phyloP scores from a whole-genome alignment of 345 rosid genomes.

The Salix koriyanagi region DNA sequence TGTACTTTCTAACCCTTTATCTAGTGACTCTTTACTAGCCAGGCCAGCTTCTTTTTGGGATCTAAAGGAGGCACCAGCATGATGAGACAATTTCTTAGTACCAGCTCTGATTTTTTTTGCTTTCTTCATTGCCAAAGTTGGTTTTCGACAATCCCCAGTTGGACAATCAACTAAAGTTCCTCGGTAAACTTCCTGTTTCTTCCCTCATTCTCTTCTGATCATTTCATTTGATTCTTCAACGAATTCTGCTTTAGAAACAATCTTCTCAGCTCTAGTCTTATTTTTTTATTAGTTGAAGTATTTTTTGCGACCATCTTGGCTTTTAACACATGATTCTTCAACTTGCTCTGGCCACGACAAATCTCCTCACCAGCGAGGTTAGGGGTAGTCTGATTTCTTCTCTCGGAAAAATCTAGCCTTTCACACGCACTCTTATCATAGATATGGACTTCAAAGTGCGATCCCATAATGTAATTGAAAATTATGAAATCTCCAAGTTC shows the following conservation, averaged over 20 bases:
- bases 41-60: slow-evolving; percentile 10
- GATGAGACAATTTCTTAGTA: neutral
- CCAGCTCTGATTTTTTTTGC: neutral
- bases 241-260: neutral
- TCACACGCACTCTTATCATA: slow-evolving; percentile 32
- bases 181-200: slow-evolving; percentile 5
- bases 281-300: neutral
- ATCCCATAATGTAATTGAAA: slow-evolving; percentile 27
- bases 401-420: slow-evolving; percentile 18
- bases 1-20: neutral
- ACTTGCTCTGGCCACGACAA: slow-evolving; percentile 10
- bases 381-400: slow-evolving; percentile 10
- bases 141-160: slow-evolving; percentile 12
- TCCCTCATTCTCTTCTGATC: slow-evolving; percentile 12
- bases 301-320: neutral
- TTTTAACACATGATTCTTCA: slow-evolving; percentile 12
- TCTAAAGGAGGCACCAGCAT: neutral
- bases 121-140: slow-evolving; percentile 7
- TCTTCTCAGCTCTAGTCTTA: neutral
- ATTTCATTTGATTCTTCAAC: slow-evolving; percentile 26
- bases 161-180: slow-evolving; percentile 19
- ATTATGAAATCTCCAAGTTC: slow-evolving; percentile 34
- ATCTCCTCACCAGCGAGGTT: neutral
- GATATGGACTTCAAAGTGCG: slow-evolving; percentile 35
- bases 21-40: neutral